Evolutionary conservation across 805 yeast species (phyloP).

Genomic region (Starmerella asiatica): DNA sequence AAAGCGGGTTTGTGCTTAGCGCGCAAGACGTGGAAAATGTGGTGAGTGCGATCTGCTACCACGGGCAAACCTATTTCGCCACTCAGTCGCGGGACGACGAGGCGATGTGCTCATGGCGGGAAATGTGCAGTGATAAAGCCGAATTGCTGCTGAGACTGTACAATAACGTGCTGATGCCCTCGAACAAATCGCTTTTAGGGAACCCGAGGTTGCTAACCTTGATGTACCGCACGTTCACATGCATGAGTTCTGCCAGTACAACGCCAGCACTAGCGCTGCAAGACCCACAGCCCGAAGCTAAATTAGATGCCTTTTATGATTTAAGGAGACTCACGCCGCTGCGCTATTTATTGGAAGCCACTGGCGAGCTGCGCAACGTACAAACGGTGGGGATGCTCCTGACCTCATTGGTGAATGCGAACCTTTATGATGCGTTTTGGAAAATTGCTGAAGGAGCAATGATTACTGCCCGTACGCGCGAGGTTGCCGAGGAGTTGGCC

Average conservation of each 20-base stretch:
- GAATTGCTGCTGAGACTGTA: slow-evolving; percentile 17
- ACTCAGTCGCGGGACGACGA: slow-evolving; percentile 6
- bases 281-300: background rate
- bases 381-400: slow-evolving; percentile 21
- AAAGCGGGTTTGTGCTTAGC: slow-evolving; percentile 23
- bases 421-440: slow-evolving; percentile 25
- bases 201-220: slow-evolving; percentile 19
- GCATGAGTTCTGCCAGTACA: slow-evolving; percentile 14
- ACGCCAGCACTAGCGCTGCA: slow-evolving; percentile 19
- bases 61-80: slow-evolving; percentile 19
- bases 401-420: slow-evolving; percentile 22
- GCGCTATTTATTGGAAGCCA: slow-evolving; percentile 9
- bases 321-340: slow-evolving; percentile 6
- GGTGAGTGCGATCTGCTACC: slow-evolving; percentile 23
- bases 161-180: slow-evolving; percentile 19
- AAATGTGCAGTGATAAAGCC: slow-evolving; percentile 21
- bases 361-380: slow-evolving; percentile 8
- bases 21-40: slow-evolving; percentile 23
- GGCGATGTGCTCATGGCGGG: slow-evolving; percentile 15
- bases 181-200: slow-evolving; percentile 17
- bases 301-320: slow-evolving; percentile 11
- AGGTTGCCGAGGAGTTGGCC: slow-evolving; percentile 16
- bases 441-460: slow-evolving; percentile 19
- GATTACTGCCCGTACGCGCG: slow-evolving; percentile 15
- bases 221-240: slow-evolving; percentile 22